A percentile compares a stretch with the other conserved stretches of the same genome.
These are phyloP conservation scores for Manihot esculenta DNA, from an alignment of 441 rosid species.

Conservation along the genomic window DNA sequence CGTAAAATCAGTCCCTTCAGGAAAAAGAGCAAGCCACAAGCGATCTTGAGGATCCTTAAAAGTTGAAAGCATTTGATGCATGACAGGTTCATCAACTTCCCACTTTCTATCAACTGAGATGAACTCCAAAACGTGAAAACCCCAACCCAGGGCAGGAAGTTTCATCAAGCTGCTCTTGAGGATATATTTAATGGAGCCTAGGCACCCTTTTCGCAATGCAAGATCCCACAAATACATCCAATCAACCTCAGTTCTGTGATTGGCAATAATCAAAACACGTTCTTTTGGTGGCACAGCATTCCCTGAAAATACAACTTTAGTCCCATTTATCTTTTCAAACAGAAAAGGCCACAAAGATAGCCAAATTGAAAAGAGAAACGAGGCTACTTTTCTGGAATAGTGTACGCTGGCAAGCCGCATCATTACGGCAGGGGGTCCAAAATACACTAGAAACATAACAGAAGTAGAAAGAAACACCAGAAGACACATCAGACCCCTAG, in stretches of 20 bases:
- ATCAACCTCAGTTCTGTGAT: slow-evolving; percentile 95
- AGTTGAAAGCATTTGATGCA: slow-evolving; percentile 64
- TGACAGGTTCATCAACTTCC: slow-evolving; percentile 71
- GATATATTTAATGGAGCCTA: slow-evolving; percentile 79
- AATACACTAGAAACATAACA: slow-evolving; percentile 69
- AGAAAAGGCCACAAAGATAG: slow-evolving; percentile 92
- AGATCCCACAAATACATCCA: slow-evolving; percentile 99
- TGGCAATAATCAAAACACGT: slow-evolving; percentile 75
- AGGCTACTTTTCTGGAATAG: slow-evolving; percentile 58
- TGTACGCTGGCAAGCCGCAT: slow-evolving; percentile 57
- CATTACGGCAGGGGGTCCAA: slow-evolving; percentile 57
- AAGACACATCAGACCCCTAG: slow-evolving; percentile 73
- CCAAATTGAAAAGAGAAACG: slow-evolving; percentile 76
- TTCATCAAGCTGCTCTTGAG: slow-evolving; percentile 97
- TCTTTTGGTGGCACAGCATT: slow-evolving; percentile 59
- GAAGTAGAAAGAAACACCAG: slow-evolving; percentile 76
- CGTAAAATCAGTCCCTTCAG: slow-evolving; percentile 99
- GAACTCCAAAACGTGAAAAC: slow-evolving; percentile 90
- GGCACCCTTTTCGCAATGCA: slow-evolving; percentile 78
- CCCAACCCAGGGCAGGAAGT: slow-evolving; percentile 93
- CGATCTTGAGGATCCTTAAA: slow-evolving; percentile 77
- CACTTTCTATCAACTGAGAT: slow-evolving; percentile 95
- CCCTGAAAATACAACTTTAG: slow-evolving; percentile 76
- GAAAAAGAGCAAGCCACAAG: slow-evolving; percentile 98
- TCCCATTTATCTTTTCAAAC: slow-evolving; percentile 82